Evolutionary conservation across 208 protist species (phyloP).

Genomic region (Angomonas deanei): DNA sequence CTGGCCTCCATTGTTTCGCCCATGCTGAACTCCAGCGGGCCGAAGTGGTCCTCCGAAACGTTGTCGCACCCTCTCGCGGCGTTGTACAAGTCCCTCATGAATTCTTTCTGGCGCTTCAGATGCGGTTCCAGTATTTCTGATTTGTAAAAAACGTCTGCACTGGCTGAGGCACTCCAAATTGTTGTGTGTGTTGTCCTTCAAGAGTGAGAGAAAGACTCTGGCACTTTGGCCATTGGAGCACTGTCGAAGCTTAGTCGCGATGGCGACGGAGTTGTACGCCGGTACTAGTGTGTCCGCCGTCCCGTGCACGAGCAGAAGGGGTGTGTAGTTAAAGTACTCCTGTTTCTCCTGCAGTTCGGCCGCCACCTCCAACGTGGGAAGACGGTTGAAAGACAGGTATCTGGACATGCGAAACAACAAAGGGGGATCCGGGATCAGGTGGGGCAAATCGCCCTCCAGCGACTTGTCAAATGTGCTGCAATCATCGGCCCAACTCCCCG

Average conservation of each 20-base stretch:
- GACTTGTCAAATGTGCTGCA: constrained; percentile 9
- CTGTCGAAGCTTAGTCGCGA: constrained; percentile 27
- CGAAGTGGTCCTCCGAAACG: not conserved
- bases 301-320: constrained; percentile 39
- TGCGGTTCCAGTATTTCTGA: constrained; percentile 34
- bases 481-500: constrained; percentile 23
- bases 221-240: constrained; percentile 13
- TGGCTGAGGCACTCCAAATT: constrained; percentile 23
- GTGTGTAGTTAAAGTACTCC: constrained; percentile 27
- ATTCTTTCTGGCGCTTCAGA: constrained; percentile 16
- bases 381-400: constrained; percentile 33
- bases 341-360: constrained; percentile 27
- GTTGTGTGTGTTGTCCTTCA: constrained; percentile 24
- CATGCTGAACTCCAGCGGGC: not conserved
- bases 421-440: constrained; percentile 10
- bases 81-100: constrained; percentile 14
- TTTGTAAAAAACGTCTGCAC: constrained; percentile 40
- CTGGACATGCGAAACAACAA: constrained; percentile 22
- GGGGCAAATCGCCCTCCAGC: constrained; percentile 5
- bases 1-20: not conserved
- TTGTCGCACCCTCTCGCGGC: not conserved
- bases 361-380: constrained; percentile 25
- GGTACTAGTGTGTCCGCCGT: constrained; percentile 23
- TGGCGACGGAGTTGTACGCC: constrained; percentile 27
- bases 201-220: constrained; percentile 26